Percentiles rank a stretch among this genome's conserved stretches.
These are phyloP conservation scores for Russula sp. DNA, from an alignment of 768 basidiomycete genomes.

Conservation along the genomic window DNA sequence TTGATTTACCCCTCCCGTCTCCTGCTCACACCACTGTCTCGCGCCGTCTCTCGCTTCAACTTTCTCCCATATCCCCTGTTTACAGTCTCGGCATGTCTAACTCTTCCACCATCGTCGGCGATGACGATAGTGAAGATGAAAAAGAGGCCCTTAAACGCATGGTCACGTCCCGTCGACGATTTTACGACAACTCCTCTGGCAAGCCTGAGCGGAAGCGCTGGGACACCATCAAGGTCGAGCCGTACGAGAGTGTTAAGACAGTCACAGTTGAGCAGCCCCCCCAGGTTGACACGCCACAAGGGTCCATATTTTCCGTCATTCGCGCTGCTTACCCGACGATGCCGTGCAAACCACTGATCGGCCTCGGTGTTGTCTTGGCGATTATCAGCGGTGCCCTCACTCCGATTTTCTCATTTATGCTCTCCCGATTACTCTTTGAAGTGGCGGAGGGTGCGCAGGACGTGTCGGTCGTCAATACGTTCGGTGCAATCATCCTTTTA, in stretches of 20 bases:
- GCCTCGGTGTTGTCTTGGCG: constrained; percentile 67
- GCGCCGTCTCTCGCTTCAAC: constrained; percentile 58
- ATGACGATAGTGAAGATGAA: constrained; percentile 47
- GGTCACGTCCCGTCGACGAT: constrained; percentile 26
- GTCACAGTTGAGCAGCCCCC: constrained; percentile 27
- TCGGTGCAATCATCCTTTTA: constrained; percentile 68
- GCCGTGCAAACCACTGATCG: constrained; percentile 67
- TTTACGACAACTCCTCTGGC: constrained; percentile 7
- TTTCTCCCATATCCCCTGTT: constrained; percentile 50
- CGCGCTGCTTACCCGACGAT: constrained; percentile 63
- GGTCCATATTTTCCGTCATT: constrained; percentile 48
- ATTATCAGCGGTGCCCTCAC: constrained; percentile 79
- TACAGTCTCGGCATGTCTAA: constrained; percentile 31
- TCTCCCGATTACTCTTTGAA: constrained; percentile 75
- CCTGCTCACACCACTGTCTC: constrained; percentile 39
- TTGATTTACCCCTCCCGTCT: constrained; percentile 39
- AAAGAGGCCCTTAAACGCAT: constrained; percentile 36
- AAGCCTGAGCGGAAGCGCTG: constrained; percentile 39
- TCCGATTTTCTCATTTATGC: constrained; percentile 87
- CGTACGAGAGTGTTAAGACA: constrained; percentile 31
- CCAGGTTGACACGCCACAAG: constrained; percentile 29
- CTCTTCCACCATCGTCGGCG: constrained; percentile 36
- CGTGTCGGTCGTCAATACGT: constrained; percentile 57
- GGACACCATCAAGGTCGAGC: constrained; percentile 34
- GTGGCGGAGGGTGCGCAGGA: constrained; percentile 71